Conservation (phyloP, 192 early-diverging fungal genomes). For the Borealophlyctis nickersoniae region DNA sequence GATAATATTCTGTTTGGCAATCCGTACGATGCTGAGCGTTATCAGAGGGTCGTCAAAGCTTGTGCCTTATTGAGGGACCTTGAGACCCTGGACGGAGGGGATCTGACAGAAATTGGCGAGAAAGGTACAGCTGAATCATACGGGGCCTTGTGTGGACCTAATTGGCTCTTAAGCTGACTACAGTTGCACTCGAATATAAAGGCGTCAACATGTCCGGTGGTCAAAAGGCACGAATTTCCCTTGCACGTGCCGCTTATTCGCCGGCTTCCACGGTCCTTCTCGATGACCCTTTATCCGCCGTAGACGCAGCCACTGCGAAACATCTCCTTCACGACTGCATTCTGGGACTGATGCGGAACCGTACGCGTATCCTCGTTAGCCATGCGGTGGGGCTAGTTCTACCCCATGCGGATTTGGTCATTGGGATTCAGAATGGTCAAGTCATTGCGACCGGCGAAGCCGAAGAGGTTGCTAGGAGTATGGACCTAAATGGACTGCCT, state of each 20-base stretch:
- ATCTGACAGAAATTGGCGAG: slow-evolving; percentile 83
- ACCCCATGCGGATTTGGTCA: slow-evolving; percentile 27
- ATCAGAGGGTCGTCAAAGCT: slow-evolving; percentile 73
- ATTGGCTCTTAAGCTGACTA: neutral
- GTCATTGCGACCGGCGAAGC: slow-evolving; percentile 2
- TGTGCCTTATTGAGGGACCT: slow-evolving; percentile 87
- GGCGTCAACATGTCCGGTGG: slow-evolving; percentile 54
- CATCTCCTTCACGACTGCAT: slow-evolving; percentile 74
- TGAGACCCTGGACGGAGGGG: slow-evolving; percentile 77
- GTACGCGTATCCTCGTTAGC: slow-evolving; percentile 80
- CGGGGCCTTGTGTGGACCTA: neutral
- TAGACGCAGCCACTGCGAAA: slow-evolving; percentile 87
- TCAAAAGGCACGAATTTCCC: slow-evolving; percentile 80
- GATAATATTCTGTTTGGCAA: slow-evolving; percentile 84
- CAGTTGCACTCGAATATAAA: no score
- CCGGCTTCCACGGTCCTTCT: slow-evolving; percentile 12
- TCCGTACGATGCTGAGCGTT: slow-evolving; percentile 67
- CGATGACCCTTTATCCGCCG: slow-evolving; percentile 89
- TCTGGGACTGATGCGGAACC: slow-evolving; percentile 59
- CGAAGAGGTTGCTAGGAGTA: slow-evolving; percentile 4
- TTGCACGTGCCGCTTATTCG: slow-evolving; percentile 55
- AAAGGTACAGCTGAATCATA: slow-evolving; percentile 40
- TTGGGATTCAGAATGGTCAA: slow-evolving; percentile 24
- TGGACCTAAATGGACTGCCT: neutral
- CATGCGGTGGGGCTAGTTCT: slow-evolving; percentile 49